Evolutionary conservation across 768 basidiomycete genomes (phyloP).

Genomic region (Pilatotrama ljubarskyi): DNA sequence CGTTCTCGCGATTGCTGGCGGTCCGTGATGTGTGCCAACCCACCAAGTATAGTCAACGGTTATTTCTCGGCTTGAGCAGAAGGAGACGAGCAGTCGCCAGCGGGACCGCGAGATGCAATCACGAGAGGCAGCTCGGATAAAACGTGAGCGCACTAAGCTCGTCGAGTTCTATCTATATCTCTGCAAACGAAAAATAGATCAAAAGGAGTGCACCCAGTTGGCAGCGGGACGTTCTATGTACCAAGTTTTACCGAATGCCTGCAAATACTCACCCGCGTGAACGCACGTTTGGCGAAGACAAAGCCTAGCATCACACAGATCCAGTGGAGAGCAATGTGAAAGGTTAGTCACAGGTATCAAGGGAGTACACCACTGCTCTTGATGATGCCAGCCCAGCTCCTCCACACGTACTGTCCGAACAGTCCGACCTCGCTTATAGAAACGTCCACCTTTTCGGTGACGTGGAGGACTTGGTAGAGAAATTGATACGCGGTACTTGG

Average conservation of each 20-base stretch:
- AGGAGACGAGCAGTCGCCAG: neutral
- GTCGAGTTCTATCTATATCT: no score
- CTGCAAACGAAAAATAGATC: no score
- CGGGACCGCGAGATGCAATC: neutral
- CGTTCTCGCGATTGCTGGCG: neutral
- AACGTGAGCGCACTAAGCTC: neutral
- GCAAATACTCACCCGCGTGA: neutral
- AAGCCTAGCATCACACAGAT: neutral
- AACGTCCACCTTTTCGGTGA: constrained; percentile 44
- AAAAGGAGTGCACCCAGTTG: no score
- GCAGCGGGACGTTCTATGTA: no score
- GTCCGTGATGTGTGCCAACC: neutral
- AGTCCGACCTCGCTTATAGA: constrained; percentile 52
- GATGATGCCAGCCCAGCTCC: constrained; percentile 72
- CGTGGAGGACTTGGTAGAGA: constrained; percentile 61
- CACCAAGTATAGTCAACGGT: neutral
- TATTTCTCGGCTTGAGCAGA: constrained; percentile 2
- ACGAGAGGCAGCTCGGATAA: neutral
- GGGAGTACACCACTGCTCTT: constrained; percentile 59
- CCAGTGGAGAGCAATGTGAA: neutral
- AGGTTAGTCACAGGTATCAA: neutral
- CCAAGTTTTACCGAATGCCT: no score
- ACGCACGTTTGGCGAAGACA: neutral
- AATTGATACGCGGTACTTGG: constrained; percentile 66
- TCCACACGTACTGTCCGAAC: constrained; percentile 61